Evolutionary conservation across 2,329 filamentous ascomycete genomes (phyloP).

Genomic region (Colletotrichum coccodes): DNA sequence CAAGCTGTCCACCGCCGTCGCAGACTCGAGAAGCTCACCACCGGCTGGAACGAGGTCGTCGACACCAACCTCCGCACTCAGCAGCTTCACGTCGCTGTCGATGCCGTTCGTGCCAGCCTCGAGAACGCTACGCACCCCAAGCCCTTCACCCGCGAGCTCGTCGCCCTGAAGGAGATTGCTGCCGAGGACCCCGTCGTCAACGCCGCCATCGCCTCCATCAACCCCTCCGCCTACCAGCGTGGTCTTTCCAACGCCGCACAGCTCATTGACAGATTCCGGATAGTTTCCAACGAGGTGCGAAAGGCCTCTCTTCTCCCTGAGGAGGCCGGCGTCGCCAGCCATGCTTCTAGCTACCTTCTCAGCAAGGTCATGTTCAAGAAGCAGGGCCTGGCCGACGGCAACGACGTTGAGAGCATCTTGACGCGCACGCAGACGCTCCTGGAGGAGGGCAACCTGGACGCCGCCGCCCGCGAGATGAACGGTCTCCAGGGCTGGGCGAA

Average conservation of each 20-base stretch:
- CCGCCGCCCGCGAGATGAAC: conserved; percentile 95
- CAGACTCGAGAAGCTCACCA: conserved; percentile 88
- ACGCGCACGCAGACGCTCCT: conserved; percentile 89
- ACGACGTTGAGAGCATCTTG: conserved; percentile 94
- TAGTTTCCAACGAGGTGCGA: conserved; percentile 89
- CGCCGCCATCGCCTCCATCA: conserved; percentile 96
- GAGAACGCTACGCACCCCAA: conserved; percentile 78
- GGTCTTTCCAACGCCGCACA: conserved; percentile 86
- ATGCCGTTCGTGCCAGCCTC: conserved; percentile 87
- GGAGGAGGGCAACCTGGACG: conserved; percentile 93
- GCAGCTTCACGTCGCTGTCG: conserved; percentile 94
- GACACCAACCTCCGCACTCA: conserved; percentile 93
- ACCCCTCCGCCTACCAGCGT: conserved; percentile 91
- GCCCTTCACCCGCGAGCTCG: conserved; percentile 92
- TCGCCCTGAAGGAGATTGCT: conserved; percentile 93
- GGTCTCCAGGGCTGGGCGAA: conserved; percentile 92
- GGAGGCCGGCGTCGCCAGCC: conserved; percentile 92
- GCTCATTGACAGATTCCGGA: conserved; percentile 94
- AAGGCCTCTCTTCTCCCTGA: conserved; percentile 94
- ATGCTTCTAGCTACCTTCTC: conserved; percentile 88
- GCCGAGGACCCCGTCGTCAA: conserved; percentile 86
- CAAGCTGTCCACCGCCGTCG: conserved; percentile 80
- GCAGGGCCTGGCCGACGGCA: conserved; percentile 81
- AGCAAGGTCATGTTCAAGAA: conserved; percentile 98
- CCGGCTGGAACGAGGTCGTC: conserved; percentile 90